Percentiles rank a stretch among this genome's conserved stretches.
These are phyloP conservation scores for Penicillium sp. DNA, from an alignment of 2,329 filamentous ascomycete genomes.

Conservation along the genomic window DNA sequence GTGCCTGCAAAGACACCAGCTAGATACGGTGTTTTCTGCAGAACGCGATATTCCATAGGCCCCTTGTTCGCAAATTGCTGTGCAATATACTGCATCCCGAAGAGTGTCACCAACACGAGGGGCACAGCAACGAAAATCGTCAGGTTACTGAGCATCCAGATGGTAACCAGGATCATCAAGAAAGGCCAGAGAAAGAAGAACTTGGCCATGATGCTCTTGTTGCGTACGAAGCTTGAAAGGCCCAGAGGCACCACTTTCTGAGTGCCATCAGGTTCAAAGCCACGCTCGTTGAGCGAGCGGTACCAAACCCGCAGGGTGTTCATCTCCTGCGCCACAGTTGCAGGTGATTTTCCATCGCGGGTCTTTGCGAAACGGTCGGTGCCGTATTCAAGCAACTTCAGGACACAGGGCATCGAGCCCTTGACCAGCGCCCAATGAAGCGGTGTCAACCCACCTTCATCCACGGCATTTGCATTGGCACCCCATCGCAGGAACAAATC, in stretches of 20 bases:
- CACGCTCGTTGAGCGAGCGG: constrained; percentile 76
- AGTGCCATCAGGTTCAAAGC: constrained; percentile 77
- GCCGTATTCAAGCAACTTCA: constrained; percentile 94
- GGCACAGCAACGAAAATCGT: constrained; percentile 76
- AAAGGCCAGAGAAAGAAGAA: constrained; percentile 93
- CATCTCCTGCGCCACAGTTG: constrained; percentile 82
- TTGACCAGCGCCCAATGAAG: constrained; percentile 97
- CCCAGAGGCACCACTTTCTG: constrained; percentile 70
- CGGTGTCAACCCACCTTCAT: constrained; percentile 91
- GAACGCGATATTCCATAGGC: constrained; percentile 80
- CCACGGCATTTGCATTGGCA: constrained; percentile 83
- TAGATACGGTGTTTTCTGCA: constrained; percentile 91
- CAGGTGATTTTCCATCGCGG: constrained; percentile 84
- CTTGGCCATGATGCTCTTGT: constrained; percentile 72
- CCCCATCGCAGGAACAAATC: constrained; percentile 94
- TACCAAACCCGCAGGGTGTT: constrained; percentile 82
- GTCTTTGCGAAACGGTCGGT: constrained; percentile 91
- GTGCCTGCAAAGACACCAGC: constrained; percentile 90
- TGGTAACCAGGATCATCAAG: constrained; percentile 66
- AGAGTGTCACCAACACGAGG: constrained; percentile 63
- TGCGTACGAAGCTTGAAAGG: constrained; percentile 70
- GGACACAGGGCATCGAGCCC: constrained; percentile 82
- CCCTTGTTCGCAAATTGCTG: constrained; percentile 78
- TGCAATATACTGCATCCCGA: constrained; percentile 71
- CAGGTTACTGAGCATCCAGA: constrained; percentile 72